phyloP scores from a whole-genome alignment of 116 monocot species.

The Zostera marina region DNA sequence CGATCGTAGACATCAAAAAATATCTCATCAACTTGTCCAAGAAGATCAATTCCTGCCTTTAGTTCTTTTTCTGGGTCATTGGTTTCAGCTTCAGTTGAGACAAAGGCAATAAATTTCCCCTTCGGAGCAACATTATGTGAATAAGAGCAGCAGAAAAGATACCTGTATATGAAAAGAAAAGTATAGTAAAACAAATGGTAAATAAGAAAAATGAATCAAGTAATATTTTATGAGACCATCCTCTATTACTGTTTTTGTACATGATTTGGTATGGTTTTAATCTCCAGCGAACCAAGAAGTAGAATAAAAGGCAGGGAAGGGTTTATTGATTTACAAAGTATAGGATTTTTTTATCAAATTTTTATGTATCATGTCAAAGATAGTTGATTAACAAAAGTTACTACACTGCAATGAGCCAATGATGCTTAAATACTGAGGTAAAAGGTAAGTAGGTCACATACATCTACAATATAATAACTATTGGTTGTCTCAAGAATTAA shows the following conservation, averaged over 20 bases:
- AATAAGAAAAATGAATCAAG: neutral
- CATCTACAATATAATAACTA: no score
- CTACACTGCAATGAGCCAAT: no score
- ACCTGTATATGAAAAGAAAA: constrained; percentile 25
- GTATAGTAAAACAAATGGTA: neutral
- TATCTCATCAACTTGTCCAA: constrained; percentile 75
- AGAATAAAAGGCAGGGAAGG: no score
- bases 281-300: no score
- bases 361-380: no score
- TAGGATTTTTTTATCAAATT: no score
- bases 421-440: no score
- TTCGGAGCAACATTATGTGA: constrained; percentile 73
- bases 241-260: neutral
- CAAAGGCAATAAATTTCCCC: constrained; percentile 89
- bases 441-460: no score
- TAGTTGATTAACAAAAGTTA: no score
- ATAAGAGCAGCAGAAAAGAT: constrained; percentile 87
- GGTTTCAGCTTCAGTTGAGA: constrained; percentile 77
- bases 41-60: constrained; percentile 74
- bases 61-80: constrained; percentile 50
- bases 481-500: no score
- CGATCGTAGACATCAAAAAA: constrained; percentile 78
- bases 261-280: no score
- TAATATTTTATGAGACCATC: neutral
- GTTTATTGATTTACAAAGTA: no score